A percentile compares a stretch with the other conserved stretches of the same genome.
phyloP scores from a whole-genome alignment of 2,329 filamentous ascomycete species.

The Penicillium sp. region DNA sequence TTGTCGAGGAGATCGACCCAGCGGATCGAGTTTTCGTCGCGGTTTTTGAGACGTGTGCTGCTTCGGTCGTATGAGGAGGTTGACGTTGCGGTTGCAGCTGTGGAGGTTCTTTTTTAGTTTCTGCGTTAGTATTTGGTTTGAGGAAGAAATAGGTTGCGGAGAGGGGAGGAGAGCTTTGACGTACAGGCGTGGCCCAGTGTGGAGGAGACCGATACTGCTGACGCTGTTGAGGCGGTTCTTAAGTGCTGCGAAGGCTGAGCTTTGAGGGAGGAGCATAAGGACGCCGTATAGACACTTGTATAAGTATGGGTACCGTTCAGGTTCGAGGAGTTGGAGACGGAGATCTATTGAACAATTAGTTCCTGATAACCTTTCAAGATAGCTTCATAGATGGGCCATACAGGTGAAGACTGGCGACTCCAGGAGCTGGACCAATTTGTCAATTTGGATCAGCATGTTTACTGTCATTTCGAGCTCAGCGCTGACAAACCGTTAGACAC shows the following conservation, averaged over 20 bases:
- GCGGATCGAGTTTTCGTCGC: slow-evolving; percentile 82
- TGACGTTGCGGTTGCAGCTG: slow-evolving; percentile 51
- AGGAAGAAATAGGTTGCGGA: neutral
- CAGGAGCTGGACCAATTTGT: slow-evolving; percentile 94
- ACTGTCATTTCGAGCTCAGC: slow-evolving; percentile 98
- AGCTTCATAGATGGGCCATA: slow-evolving; percentile 51
- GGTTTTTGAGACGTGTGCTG: slow-evolving; percentile 72
- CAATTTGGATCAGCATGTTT: slow-evolving; percentile 97
- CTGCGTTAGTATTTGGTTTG: slow-evolving; percentile 15
- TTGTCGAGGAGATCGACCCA: slow-evolving; percentile 95
- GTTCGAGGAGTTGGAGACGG: slow-evolving; percentile 90
- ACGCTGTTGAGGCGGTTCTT: slow-evolving; percentile 98
- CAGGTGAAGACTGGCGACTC: slow-evolving; percentile 98
- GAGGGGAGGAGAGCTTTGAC: slow-evolving; percentile 45
- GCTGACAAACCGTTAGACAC: slow-evolving; percentile 54
- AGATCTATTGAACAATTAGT: slow-evolving; percentile 65
- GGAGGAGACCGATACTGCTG: slow-evolving; percentile 93
- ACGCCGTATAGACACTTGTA: slow-evolving; percentile 98
- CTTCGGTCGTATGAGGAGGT: slow-evolving; percentile 67
- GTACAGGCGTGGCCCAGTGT: slow-evolving; percentile 79
- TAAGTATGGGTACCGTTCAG: slow-evolving; percentile 90
- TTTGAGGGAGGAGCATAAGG: slow-evolving; percentile 97
- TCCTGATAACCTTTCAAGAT: neutral
- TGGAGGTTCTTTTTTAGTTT: slow-evolving; percentile 16
- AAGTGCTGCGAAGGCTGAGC: slow-evolving; percentile 91